Conservation (phyloP, 1,139 yeast genomes). For the Hanseniaspora sp. region DNA sequence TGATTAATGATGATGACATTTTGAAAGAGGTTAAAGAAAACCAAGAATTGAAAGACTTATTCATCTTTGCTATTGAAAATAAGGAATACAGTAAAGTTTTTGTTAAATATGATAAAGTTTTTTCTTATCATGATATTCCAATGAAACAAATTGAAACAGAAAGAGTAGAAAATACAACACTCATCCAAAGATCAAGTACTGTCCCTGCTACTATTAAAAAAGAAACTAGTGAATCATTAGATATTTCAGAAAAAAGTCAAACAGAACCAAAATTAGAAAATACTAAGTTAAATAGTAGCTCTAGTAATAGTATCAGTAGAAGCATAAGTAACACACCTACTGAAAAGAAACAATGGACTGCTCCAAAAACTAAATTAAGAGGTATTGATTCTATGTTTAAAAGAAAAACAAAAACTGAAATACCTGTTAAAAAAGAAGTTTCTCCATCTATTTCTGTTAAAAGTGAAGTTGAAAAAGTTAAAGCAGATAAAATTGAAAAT, state of each 20-base stretch:
- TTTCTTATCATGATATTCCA: not conserved
- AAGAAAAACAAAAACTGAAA: not conserved
- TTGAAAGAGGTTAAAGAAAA: not conserved
- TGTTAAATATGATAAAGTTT: conserved; percentile 3
- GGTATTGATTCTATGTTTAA: conserved; percentile 13
- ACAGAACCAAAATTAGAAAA: not conserved
- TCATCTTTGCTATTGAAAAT: conserved; percentile 2
- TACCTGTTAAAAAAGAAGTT: not conserved
- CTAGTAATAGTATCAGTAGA: not conserved
- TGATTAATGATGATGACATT: not conserved
- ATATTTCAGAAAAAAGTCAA: not conserved
- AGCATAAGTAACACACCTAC: not conserved
- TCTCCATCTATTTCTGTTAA: not conserved
- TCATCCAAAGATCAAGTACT: not conserved
- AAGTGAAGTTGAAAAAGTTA: not conserved
- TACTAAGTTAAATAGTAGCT: not conserved
- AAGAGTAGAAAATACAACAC: not conserved
- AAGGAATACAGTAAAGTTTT: not conserved
- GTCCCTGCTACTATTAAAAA: not conserved
- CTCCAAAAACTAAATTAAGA: conserved; percentile 12
- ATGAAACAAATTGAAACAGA: not conserved
- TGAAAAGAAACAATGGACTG: conserved; percentile 8
- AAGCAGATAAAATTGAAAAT: conserved; percentile 1
- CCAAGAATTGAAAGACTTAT: conserved; percentile 3
- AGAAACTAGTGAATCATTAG: not conserved